phyloP scores from a whole-genome alignment of 2,329 filamentous ascomycete genomes.

The Microsporum ferrugineum region DNA sequence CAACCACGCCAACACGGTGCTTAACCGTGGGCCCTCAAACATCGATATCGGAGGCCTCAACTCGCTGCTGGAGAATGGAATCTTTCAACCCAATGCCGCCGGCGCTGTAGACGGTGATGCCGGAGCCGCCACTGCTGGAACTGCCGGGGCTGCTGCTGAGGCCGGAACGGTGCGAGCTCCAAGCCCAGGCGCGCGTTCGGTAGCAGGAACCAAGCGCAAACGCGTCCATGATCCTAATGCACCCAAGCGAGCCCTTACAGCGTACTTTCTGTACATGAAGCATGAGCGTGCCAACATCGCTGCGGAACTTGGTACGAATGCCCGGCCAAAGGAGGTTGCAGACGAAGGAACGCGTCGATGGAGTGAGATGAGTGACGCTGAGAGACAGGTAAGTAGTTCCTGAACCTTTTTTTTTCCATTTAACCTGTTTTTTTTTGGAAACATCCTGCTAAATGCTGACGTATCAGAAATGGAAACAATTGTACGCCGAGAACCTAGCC shows the following conservation, averaged over 20 bases:
- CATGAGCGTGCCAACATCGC: slow-evolving; percentile 74
- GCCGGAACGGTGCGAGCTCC: background rate
- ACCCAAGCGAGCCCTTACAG: slow-evolving; percentile 84
- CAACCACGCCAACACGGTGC: slow-evolving; percentile 73
- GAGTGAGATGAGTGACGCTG: slow-evolving; percentile 60
- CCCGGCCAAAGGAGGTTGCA: slow-evolving; percentile 75
- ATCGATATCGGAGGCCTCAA: slow-evolving; percentile 43
- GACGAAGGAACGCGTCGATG: slow-evolving; percentile 79
- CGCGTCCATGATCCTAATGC: slow-evolving; percentile 84
- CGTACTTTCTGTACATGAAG: slow-evolving; percentile 92
- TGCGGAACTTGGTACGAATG: slow-evolving; percentile 60
- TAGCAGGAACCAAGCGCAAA: slow-evolving; percentile 61
- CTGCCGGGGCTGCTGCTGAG: background rate
- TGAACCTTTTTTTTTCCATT: background rate
- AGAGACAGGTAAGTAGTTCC: slow-evolving; percentile 51
- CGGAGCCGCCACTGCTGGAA: background rate
- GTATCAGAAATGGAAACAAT: slow-evolving; percentile 41
- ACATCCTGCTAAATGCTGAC: background rate
- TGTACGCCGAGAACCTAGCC: slow-evolving; percentile 48
- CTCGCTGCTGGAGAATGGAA: slow-evolving; percentile 35
- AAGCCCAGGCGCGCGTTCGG: slow-evolving; percentile 25
- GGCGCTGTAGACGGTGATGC: slow-evolving; percentile 7
- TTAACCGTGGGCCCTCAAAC: slow-evolving; percentile 49
- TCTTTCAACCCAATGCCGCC: slow-evolving; percentile 26
- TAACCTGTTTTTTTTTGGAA: slow-evolving; percentile 1